Evolutionary conservation across 371 early-diverging fungal genomes (phyloP), one percentile per base, ranked within the genome.

Genomic region (Batkoa obscura): DNA sequence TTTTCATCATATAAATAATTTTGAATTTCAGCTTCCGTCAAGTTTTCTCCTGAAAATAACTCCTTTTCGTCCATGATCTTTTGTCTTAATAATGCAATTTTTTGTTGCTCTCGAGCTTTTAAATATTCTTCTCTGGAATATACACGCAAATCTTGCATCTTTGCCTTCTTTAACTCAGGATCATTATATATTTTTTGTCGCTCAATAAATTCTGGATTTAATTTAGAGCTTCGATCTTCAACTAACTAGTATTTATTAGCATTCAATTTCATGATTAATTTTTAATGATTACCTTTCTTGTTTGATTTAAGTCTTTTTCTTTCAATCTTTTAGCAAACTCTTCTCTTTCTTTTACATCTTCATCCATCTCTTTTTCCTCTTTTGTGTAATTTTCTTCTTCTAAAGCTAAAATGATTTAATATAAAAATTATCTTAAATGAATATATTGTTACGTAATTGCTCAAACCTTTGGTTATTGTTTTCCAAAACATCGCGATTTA

Each of bases 51-150:
- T 9, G 71, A 63, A 62, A 96, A 94, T 46, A 94, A 64, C 33
- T 70, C 66, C 56, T 92, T 88, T 66, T 95, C 96, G 58, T 94
- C 97, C 38, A 74, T 73, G 36, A 96, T 74, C 64, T 84, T 76
- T 60, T 76, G 72, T 54, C 84, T 68, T 53, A 90, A 63, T 36
- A 92, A 67, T 59, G 81, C 72, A 47, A 96, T 65, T 59, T 78
- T 79, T 61, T 89, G 80, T 50, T 81, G 76, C 58, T 91, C 92
- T 48, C 98, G 83, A 63, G 82, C 76, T 55, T 80, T 78, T 17
- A 97, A 69, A 59, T 98, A 98, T 62, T 87, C 80, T 62, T 90
- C 88, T 36, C 95, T 83, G 0, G 95, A 84, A 6, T 82, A 66
- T 17, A 80, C 82, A 56, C 96, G 84, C 10, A 94, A 64, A 37